phyloP scores from a whole-genome alignment of 306 rosid species.

The Medicago lupulina region DNA sequence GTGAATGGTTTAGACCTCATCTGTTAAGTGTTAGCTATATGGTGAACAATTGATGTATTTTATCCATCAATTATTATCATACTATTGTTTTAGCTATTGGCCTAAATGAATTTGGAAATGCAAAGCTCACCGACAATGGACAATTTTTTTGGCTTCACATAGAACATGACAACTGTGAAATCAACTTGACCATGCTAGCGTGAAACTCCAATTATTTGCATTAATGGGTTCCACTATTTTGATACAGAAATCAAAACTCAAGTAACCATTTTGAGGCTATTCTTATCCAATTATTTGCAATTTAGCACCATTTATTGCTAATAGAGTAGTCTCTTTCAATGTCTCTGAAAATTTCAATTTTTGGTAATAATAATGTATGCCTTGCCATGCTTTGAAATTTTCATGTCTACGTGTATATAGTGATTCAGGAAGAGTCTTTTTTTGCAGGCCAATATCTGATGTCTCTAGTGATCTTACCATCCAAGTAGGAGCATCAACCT shows the following conservation, averaged over 20 bases:
- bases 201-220: constrained; percentile 45
- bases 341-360: constrained; percentile 39
- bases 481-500: constrained; percentile 89
- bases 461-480: constrained; percentile 90
- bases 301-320: constrained; percentile 35
- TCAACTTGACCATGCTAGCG: constrained; percentile 39
- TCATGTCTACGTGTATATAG: constrained; percentile 37
- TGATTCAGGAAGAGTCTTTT: constrained; percentile 40
- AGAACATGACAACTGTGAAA: constrained; percentile 35
- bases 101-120: constrained; percentile 32
- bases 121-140: constrained; percentile 45
- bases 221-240: constrained; percentile 43
- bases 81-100: constrained; percentile 42
- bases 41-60: constrained; percentile 38
- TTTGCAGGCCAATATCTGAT: constrained; percentile 97
- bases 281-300: constrained; percentile 37
- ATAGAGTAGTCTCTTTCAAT: constrained; percentile 39
- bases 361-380: constrained; percentile 57
- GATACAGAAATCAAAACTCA: not conserved
- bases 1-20: constrained; percentile 49
- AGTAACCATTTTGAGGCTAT: constrained; percentile 48
- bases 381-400: constrained; percentile 24
- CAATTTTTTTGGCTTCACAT: constrained; percentile 47
- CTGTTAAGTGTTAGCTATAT: constrained; percentile 19
- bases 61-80: constrained; percentile 55